These are phyloP conservation scores for Emydomyces testavorans DNA, from an alignment of 2,329 filamentous ascomycete species.

Conservation along the genomic window DNA sequence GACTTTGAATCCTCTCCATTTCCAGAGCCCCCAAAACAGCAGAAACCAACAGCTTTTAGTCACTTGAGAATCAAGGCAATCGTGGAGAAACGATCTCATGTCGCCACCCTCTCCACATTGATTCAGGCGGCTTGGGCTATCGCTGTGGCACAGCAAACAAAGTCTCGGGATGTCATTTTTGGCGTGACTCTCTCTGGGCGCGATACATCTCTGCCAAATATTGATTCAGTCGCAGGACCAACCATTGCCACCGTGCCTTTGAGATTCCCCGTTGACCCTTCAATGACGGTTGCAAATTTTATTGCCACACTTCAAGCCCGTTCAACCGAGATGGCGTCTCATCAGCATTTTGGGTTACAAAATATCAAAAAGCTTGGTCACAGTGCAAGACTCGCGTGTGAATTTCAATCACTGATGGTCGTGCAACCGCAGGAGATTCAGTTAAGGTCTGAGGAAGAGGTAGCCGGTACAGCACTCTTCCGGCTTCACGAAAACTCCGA, in stretches of 20 bases:
- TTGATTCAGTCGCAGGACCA: slow-evolving; percentile 32
- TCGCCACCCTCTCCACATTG: slow-evolving; percentile 26
- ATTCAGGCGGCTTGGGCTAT: slow-evolving; percentile 35
- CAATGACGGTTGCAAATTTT: slow-evolving; percentile 31
- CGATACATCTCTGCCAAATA: slow-evolving; percentile 27
- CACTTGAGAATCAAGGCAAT: background rate
- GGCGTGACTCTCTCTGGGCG: slow-evolving; percentile 35
- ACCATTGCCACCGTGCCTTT: slow-evolving; percentile 34
- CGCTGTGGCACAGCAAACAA: slow-evolving; percentile 28
- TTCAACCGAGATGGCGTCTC: slow-evolving; percentile 48
- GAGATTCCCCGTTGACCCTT: slow-evolving; percentile 25
- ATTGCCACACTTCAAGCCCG: slow-evolving; percentile 45
- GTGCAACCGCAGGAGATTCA: slow-evolving; percentile 20
- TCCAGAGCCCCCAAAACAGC: slow-evolving; percentile 9
- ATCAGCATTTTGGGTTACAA: slow-evolving; percentile 39
- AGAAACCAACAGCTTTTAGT: background rate
- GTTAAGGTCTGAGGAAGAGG: background rate
- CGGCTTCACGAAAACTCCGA: background rate
- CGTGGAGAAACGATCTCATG: too few relatives aligned
- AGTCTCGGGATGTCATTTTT: slow-evolving; percentile 32
- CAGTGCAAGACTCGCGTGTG: slow-evolving; percentile 30
- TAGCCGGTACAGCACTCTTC: background rate
- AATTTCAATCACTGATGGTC: slow-evolving; percentile 33
- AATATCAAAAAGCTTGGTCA: slow-evolving; percentile 44
- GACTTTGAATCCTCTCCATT: slow-evolving; percentile 13